Percentiles rank a stretch among this genome's conserved stretches.
phyloP scores from a whole-genome alignment of 495 filamentous ascomycete genomes.

The Tuber calosporum region DNA sequence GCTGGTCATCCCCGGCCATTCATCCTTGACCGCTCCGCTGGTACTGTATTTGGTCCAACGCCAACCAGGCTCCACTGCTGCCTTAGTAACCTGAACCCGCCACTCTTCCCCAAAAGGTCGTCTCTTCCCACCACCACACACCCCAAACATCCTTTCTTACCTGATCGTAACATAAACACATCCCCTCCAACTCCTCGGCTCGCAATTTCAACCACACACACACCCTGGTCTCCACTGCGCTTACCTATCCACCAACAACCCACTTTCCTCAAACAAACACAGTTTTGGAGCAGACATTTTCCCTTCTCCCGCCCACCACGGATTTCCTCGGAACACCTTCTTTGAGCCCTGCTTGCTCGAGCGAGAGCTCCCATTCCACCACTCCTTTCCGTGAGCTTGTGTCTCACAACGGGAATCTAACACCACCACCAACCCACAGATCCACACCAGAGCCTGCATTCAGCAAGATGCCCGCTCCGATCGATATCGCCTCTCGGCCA shows the following conservation, averaged over 20 bases:
- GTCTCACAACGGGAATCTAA: constrained; percentile 22
- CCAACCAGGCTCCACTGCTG: constrained; percentile 32
- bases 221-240: constrained; percentile 3
- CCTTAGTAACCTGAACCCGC: constrained; percentile 26
- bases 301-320: constrained; percentile 36
- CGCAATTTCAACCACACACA: constrained; percentile 13
- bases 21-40: constrained; percentile 30
- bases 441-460: constrained; percentile 31
- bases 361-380: constrained; percentile 38
- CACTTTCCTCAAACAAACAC: constrained; percentile 11
- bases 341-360: constrained; percentile 36
- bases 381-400: constrained; percentile 20
- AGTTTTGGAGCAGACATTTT: constrained; percentile 35
- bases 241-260: constrained; percentile 9
- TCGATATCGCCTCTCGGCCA: constrained; percentile 39
- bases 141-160: constrained; percentile 10
- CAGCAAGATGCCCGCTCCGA: constrained; percentile 39
- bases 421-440: constrained; percentile 33
- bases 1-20: constrained; percentile 22
- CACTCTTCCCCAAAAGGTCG: constrained; percentile 21
- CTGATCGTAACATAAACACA: constrained; percentile 4
- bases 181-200: constrained; percentile 1
- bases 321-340: constrained; percentile 40
- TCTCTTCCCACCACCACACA: background rate
- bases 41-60: constrained; percentile 34